phyloP scores from a whole-genome alignment of 352 stramenopile species.

The Blastocystis sp. region DNA sequence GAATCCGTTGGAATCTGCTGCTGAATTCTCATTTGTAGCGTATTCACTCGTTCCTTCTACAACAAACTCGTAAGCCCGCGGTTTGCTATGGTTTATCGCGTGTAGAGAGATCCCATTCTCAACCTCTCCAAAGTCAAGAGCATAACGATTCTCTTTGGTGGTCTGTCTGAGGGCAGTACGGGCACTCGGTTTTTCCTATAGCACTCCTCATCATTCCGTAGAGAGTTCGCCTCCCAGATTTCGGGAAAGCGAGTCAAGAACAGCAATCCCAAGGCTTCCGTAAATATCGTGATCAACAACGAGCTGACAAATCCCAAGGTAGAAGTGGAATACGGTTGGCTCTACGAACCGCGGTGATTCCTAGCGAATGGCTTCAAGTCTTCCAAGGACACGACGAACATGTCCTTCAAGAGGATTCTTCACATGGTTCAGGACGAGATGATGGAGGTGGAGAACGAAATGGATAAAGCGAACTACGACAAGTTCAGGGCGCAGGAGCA shows the following conservation, averaged over 20 bases:
- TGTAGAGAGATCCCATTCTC: conserved; percentile 36
- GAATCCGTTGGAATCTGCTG: neutral
- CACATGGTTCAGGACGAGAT: conserved; percentile 43
- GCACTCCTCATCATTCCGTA: neutral
- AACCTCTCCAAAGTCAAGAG: conserved; percentile 9
- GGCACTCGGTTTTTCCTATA: neutral
- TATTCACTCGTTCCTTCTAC: conserved; percentile 19
- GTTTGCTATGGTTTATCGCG: neutral
- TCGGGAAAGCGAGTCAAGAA: conserved; percentile 9
- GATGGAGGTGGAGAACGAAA: neutral
- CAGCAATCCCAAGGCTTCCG: conserved; percentile 22
- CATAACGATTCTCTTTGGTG: neutral
- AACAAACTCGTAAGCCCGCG: neutral
- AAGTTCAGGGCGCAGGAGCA: neutral
- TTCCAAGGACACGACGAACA: neutral
- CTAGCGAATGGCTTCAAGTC: conserved; percentile 7
- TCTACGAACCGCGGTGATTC: neutral
- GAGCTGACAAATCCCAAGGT: neutral
- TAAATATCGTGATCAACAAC: neutral
- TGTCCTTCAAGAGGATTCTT: conserved; percentile 43
- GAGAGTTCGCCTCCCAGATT: conserved; percentile 36
- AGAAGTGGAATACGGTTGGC: neutral
- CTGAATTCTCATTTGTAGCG: neutral
- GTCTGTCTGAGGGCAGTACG: conserved; percentile 2
- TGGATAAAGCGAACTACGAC: conserved; percentile 26